Evolutionary conservation across 2,329 filamentous ascomycete species (phyloP).

Genomic region (Triangularia setosa): DNA sequence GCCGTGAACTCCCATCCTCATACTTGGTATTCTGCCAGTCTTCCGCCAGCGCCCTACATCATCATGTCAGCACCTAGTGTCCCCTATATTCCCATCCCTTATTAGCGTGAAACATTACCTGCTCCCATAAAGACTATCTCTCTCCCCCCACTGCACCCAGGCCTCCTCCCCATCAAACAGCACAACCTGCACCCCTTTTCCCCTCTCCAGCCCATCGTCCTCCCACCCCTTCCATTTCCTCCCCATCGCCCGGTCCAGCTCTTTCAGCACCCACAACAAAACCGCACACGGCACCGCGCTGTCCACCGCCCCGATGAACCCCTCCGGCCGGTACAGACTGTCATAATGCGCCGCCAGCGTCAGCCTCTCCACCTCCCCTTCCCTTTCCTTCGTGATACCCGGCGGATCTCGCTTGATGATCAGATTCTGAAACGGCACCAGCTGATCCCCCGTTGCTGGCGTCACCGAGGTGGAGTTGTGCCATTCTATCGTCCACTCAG

Average conservation of each 20-base stretch:
- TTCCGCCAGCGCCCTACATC: slow-evolving; percentile 63
- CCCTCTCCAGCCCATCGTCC: slow-evolving; percentile 60
- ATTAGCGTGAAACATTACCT: slow-evolving; percentile 47
- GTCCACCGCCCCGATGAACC: slow-evolving; percentile 91
- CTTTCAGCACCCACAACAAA: slow-evolving; percentile 79
- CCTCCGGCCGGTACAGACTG: slow-evolving; percentile 71
- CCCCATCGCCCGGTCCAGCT: slow-evolving; percentile 74
- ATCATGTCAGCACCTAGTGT: background rate
- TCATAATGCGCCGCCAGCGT: slow-evolving; percentile 95
- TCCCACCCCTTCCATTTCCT: slow-evolving; percentile 75
- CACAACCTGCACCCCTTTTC: slow-evolving; percentile 82
- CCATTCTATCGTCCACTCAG: slow-evolving; percentile 73
- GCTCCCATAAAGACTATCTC: slow-evolving; percentile 84
- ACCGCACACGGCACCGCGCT: slow-evolving; percentile 93
- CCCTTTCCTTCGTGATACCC: slow-evolving; percentile 50
- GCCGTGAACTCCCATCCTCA: slow-evolving; percentile 64
- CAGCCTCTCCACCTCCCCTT: slow-evolving; percentile 73
- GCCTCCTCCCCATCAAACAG: slow-evolving; percentile 94
- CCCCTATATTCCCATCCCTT: background rate
- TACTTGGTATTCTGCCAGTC: slow-evolving; percentile 72
- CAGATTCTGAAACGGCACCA: slow-evolving; percentile 82
- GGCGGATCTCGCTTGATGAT: slow-evolving; percentile 86
- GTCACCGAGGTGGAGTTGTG: slow-evolving; percentile 90
- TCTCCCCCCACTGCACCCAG: slow-evolving; percentile 72
- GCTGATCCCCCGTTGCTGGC: slow-evolving; percentile 64